A percentile compares a stretch with the other conserved stretches of the same genome.
Evolutionary conservation across 495 filamentous ascomycete genomes (phyloP).

Genomic region (Immersiella caudata): DNA sequence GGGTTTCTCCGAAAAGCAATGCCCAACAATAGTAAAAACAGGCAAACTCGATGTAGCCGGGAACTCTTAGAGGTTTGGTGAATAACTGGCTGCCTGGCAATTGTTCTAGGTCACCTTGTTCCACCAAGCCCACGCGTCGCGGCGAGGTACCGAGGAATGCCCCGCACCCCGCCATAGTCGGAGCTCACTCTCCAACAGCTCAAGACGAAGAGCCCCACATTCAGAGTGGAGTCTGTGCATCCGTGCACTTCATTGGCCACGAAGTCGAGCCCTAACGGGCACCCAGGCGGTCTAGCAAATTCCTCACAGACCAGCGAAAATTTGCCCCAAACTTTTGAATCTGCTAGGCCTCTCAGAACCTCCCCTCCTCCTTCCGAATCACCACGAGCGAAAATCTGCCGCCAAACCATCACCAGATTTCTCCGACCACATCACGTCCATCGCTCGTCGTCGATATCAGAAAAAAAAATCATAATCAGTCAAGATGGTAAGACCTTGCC

Average conservation of each 20-base stretch:
- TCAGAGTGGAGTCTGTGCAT: conserved; percentile 21
- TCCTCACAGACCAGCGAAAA: conserved; percentile 41
- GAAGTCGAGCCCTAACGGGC: conserved; percentile 36
- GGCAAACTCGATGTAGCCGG: not conserved
- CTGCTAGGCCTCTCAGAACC: conserved; percentile 36
- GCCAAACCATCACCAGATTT: conserved; percentile 42
- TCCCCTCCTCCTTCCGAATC: conserved; percentile 39
- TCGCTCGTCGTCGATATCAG: conserved; percentile 37
- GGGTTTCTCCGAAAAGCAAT: not conserved
- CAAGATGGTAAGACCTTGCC: conserved; percentile 59
- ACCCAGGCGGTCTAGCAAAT: conserved; percentile 30
- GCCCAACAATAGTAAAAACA: not conserved
- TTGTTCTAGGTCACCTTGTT: not conserved
- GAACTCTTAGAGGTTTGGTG: not conserved
- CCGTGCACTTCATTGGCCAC: conserved; percentile 31
- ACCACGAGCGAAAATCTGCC: conserved; percentile 52
- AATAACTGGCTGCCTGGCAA: not conserved
- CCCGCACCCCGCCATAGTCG: conserved; percentile 16
- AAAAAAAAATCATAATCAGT: conserved; percentile 42
- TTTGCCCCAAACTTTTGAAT: conserved; percentile 39
- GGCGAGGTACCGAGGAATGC: not conserved
- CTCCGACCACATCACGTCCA: conserved; percentile 51
- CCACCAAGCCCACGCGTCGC: not conserved
- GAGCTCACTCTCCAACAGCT: conserved; percentile 18
- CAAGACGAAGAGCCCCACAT: conserved; percentile 14